phyloP scores from a whole-genome alignment of 495 filamentous ascomycete species.

The Aspergillus conjunctus region DNA sequence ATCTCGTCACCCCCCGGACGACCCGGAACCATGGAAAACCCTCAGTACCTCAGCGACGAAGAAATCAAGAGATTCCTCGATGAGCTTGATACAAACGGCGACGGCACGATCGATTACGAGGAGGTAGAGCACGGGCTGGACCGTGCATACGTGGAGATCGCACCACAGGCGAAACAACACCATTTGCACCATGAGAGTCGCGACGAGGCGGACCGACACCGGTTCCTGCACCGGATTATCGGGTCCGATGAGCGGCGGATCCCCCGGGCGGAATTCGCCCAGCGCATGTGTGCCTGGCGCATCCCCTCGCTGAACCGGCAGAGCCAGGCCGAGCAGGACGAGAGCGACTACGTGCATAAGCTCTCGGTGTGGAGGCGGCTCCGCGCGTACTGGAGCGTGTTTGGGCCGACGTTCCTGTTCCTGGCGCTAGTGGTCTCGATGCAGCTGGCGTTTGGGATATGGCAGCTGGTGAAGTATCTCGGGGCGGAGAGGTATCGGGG shows the following conservation, averaged over 20 bases:
- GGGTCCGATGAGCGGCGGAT: constrained; percentile 7
- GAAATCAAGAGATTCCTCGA: constrained; percentile 9
- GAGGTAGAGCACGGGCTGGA: constrained; percentile 10
- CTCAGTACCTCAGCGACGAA: constrained; percentile 5
- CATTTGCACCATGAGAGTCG: constrained; percentile 12
- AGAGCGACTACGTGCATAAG: constrained; percentile 11
- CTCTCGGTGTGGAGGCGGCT: constrained; percentile 3
- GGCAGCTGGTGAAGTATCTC: constrained; percentile 15
- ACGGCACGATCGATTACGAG: constrained; percentile 12
- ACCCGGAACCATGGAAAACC: neutral
- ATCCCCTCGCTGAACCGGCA: constrained; percentile 6
- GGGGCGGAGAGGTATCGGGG: constrained; percentile 5
- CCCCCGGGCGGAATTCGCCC: neutral
- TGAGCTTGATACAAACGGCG: constrained; percentile 8
- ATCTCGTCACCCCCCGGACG: too few species aligned
- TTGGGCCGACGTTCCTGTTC: constrained; percentile 5
- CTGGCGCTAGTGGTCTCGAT: constrained; percentile 5
- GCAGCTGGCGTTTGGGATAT: constrained; percentile 13
- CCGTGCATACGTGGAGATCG: constrained; percentile 10
- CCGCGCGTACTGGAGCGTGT: constrained; percentile 12
- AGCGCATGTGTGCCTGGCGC: constrained; percentile 4
- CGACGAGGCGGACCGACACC: constrained; percentile 5
- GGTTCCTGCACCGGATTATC: constrained; percentile 6
- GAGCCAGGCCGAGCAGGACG: constrained; percentile 5
- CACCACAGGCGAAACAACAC: constrained; percentile 2